These are phyloP conservation scores for Solanum chacoense DNA, from an alignment of 305 asterid genomes.

Conservation along the genomic window DNA sequence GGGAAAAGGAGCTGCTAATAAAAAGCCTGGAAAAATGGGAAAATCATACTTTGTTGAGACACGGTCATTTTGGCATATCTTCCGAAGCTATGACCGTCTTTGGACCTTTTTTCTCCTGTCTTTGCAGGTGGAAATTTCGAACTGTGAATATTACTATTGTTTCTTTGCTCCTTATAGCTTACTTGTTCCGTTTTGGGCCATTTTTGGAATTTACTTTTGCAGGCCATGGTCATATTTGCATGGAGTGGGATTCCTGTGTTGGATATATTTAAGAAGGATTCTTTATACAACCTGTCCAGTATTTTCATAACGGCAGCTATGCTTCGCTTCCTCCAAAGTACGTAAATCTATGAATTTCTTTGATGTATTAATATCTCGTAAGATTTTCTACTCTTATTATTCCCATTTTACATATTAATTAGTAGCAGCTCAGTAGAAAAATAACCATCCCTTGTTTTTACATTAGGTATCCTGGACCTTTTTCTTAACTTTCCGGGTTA, in stretches of 20 bases:
- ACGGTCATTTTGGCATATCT: slow-evolving; percentile 93
- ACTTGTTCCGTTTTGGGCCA: slow-evolving; percentile 15
- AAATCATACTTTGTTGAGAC: slow-evolving; percentile 95
- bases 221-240: slow-evolving; percentile 73
- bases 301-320: slow-evolving; percentile 89
- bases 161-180: slow-evolving; percentile 5
- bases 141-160: background rate
- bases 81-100: slow-evolving; percentile 91
- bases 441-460: slow-evolving; percentile 13
- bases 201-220: slow-evolving; percentile 22
- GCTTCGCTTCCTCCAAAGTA: slow-evolving; percentile 93
- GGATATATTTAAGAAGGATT: slow-evolving; percentile 51
- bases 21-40: slow-evolving; percentile 49
- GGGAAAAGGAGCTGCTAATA: slow-evolving; percentile 50
- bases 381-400: background rate
- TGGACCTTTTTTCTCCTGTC: slow-evolving; percentile 89
- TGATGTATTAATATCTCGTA: background rate
- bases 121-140: slow-evolving; percentile 52
- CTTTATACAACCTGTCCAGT: slow-evolving; percentile 59
- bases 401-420: background rate
- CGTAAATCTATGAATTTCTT: slow-evolving; percentile 7
- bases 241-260: slow-evolving; percentile 64
- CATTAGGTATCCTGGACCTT: slow-evolving; percentile 77
- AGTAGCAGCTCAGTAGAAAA: slow-evolving; percentile 8
- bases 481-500: slow-evolving; percentile 86